Conservation (phyloP, 495 filamentous ascomycete species). For the Neurospora sp. region DNA sequence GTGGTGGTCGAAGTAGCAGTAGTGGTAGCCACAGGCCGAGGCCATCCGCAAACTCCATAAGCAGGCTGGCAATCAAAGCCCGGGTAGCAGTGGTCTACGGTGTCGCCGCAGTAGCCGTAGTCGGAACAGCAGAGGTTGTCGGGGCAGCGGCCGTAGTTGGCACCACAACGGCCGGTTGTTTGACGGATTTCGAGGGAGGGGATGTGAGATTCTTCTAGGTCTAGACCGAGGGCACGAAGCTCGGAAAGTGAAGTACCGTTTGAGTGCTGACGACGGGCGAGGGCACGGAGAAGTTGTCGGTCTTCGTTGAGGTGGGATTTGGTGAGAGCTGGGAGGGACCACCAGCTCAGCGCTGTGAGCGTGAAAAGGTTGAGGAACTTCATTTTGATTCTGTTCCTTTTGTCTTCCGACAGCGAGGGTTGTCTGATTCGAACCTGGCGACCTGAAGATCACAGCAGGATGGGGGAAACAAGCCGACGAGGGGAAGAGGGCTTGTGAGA, state of each 20-base stretch:
- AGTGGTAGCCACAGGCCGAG: constrained; percentile 6
- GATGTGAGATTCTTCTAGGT: no score
- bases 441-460: neutral
- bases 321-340: neutral
- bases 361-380: neutral
- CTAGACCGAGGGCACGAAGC: no score
- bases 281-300: neutral
- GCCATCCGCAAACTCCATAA: constrained; percentile 31
- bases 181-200: constrained; percentile 5
- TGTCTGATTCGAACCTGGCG: neutral
- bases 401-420: neutral
- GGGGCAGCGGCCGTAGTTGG: constrained; percentile 12
- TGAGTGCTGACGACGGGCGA: neutral
- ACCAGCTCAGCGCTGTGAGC: neutral
- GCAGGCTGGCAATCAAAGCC: constrained; percentile 38
- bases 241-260: no score
- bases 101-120: constrained; percentile 41
- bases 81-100: constrained; percentile 37
- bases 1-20: neutral
- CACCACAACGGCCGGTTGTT: constrained; percentile 11
- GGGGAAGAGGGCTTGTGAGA: neutral
- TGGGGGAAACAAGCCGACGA: neutral
- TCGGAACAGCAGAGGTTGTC: constrained; percentile 29
- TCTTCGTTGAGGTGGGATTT: neutral
- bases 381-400: neutral